These are phyloP conservation scores for Setomelanomma holmii DNA, from an alignment of 2,329 filamentous ascomycete species.

Conservation along the genomic window DNA sequence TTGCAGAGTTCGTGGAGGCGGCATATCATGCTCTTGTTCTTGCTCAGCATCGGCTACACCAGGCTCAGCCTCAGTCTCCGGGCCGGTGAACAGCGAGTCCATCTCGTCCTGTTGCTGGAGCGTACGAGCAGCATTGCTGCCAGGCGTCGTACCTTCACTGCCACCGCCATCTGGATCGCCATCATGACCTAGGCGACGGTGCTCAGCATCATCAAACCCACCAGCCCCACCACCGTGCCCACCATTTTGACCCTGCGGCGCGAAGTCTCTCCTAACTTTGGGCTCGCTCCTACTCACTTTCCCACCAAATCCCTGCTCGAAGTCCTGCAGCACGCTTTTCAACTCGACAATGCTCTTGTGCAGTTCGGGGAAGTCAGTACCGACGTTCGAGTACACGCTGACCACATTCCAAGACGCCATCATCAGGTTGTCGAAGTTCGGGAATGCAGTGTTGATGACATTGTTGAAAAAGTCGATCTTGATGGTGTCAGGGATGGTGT, in stretches of 20 bases:
- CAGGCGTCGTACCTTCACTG: neutral
- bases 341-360: constrained; percentile 33
- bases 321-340: constrained; percentile 34
- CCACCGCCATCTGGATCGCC: neutral
- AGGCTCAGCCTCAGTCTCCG: neutral
- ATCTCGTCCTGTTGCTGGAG: neutral
- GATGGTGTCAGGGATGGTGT: constrained; percentile 26
- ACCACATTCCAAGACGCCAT: constrained; percentile 42
- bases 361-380: constrained; percentile 35
- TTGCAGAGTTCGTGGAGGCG: neutral
- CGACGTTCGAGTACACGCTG: constrained; percentile 32
- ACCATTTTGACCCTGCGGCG: neutral
- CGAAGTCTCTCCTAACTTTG: constrained; percentile 5
- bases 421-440: constrained; percentile 40
- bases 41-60: neutral
- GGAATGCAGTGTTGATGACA: constrained; percentile 33
- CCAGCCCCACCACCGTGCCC: neutral
- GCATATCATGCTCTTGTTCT: neutral
- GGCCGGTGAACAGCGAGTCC: neutral
- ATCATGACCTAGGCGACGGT: neutral
- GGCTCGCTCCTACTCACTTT: constrained; percentile 4
- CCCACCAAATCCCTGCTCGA: constrained; percentile 22
- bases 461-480: constrained; percentile 40
- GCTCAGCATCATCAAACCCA: neutral
- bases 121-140: neutral